Conservation (phyloP, 306 rosid species). For the Pyrus pyrifolia region DNA sequence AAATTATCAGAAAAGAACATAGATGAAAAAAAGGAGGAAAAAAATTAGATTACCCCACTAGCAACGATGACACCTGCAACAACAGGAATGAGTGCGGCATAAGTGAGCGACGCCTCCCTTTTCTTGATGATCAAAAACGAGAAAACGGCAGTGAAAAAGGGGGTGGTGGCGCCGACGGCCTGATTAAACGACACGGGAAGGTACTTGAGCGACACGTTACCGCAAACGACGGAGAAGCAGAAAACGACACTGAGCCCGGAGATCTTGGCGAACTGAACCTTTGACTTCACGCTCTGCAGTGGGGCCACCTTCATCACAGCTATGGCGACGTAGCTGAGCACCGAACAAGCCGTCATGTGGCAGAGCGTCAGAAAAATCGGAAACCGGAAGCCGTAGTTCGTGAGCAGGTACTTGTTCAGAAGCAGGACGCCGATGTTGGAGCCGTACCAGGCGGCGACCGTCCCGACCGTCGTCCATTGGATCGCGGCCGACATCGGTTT, state of each 20-base stretch:
- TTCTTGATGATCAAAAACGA: constrained; percentile 13
- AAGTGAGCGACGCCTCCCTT: constrained; percentile 20
- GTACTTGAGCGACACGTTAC: constrained; percentile 21
- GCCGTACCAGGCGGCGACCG: constrained; percentile 18
- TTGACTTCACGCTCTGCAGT: constrained; percentile 15
- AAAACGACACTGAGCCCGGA: constrained; percentile 15
- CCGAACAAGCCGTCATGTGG: constrained; percentile 19
- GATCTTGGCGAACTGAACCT: constrained; percentile 16
- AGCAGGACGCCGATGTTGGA: constrained; percentile 26
- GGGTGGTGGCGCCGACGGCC: constrained; percentile 23
- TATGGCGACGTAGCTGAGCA: constrained; percentile 17
- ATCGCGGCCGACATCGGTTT: not conserved
- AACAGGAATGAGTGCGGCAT: constrained; percentile 15
- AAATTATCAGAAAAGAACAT: not conserved
- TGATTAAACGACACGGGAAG: constrained; percentile 26
- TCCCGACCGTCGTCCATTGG: constrained; percentile 9
- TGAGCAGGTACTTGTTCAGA: constrained; percentile 23
- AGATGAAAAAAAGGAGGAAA: not conserved
- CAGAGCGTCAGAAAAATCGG: constrained; percentile 22
- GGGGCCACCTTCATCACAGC: constrained; percentile 10
- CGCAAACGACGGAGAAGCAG: constrained; percentile 26
- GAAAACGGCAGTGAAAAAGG: constrained; percentile 20
- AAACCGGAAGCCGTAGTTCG: constrained; percentile 24
- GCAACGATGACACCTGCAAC: constrained; percentile 25
- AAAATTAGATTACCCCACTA: constrained; percentile 10